Percentiles rank a stretch among this genome's conserved stretches.
Conservation (phyloP, 2,329 filamentous ascomycete species). For the Colletotrichum orchidophilum region DNA sequence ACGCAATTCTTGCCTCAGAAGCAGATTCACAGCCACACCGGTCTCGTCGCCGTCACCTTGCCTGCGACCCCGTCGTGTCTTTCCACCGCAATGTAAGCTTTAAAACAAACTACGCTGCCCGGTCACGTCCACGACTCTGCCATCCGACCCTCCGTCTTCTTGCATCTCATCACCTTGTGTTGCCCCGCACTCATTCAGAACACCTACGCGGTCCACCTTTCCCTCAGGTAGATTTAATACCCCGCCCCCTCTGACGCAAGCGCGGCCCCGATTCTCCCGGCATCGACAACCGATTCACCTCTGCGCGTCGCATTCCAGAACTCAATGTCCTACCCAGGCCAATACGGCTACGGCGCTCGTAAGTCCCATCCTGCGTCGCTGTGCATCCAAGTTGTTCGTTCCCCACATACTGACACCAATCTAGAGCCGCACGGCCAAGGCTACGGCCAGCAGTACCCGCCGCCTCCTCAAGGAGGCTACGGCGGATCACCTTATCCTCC, state of each 20-base stretch:
- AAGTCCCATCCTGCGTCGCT: constrained; percentile 32
- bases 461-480: constrained; percentile 43
- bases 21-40: neutral
- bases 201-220: neutral
- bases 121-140: neutral
- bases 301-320: constrained; percentile 16
- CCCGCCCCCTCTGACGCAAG: constrained; percentile 26
- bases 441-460: constrained; percentile 49
- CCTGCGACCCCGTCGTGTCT: neutral
- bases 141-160: neutral
- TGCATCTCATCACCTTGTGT: neutral
- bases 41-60: neutral
- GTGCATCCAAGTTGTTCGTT: neutral
- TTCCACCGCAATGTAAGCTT: neutral
- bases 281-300: neutral
- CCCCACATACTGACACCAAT: neutral
- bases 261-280: constrained; percentile 8
- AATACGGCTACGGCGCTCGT: constrained; percentile 47
- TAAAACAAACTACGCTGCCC: constrained; percentile 10
- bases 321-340: constrained; percentile 46
- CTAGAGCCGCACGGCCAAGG: constrained; percentile 43
- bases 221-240: neutral
- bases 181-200: constrained; percentile 10
- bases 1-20: constrained; percentile 4
- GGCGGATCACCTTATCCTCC: constrained; percentile 39